Conservation (phyloP, 2,329 filamentous ascomycete species). For the Dendryphion nanum region DNA sequence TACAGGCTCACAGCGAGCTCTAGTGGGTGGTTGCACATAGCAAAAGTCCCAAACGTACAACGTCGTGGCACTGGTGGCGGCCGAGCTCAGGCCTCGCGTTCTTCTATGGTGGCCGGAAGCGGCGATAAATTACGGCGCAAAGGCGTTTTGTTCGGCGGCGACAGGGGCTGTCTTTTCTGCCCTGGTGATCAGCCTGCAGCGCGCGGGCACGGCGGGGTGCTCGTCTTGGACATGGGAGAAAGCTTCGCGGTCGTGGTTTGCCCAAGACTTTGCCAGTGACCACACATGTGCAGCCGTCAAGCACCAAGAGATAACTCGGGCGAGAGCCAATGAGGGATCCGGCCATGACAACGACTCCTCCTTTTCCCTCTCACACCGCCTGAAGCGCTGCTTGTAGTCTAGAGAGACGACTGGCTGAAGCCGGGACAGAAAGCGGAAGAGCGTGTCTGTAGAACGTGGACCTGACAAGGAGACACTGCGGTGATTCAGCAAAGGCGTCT, state of each 20-base stretch:
- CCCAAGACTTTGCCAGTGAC: too few species aligned
- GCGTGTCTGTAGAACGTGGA: too few species aligned
- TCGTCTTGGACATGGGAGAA: too few species aligned
- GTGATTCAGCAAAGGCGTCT: too few species aligned
- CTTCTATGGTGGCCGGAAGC: conserved; percentile 7
- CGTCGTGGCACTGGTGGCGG: conserved; percentile 14
- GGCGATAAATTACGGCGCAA: conserved; percentile 4
- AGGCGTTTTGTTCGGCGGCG: too few species aligned
- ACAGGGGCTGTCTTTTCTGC: neutral
- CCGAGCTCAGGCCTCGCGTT: conserved; percentile 11
- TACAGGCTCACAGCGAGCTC: too few species aligned
- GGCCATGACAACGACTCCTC: too few species aligned
- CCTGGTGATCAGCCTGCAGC: conserved; percentile 6
- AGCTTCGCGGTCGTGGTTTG: too few species aligned
- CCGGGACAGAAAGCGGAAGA: too few species aligned
- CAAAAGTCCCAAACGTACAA: conserved; percentile 12
- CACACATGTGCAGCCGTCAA: conserved; percentile 5
- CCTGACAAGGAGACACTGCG: too few species aligned
- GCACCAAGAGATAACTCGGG: conserved; percentile 5
- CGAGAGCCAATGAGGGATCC: conserved; percentile 5
- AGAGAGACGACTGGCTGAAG: too few species aligned
- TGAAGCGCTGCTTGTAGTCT: conserved; percentile 8
- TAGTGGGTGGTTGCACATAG: conserved; percentile 8
- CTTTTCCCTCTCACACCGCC: conserved; percentile 10
- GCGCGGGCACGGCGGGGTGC: too few species aligned